Evolutionary conservation across 2,329 filamentous ascomycete species (phyloP), one percentile per base, ranked within the genome.

Genomic region (Arthrobotrys musiformis): DNA sequence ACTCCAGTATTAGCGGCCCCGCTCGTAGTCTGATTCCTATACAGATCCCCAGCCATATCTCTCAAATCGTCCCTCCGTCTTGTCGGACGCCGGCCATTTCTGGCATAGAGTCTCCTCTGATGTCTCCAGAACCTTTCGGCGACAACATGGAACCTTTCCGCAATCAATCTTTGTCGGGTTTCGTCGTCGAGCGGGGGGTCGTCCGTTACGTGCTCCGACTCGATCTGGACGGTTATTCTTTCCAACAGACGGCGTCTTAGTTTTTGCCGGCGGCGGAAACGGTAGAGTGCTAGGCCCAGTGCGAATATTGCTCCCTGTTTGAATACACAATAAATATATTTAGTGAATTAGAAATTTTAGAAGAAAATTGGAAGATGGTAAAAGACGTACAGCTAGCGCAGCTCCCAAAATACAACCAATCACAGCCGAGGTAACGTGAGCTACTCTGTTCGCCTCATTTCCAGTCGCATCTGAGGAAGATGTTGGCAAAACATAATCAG

Each of bases 121-220:
- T 77, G 66, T 30, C 73, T 64, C 73, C 73, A 77, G 61, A 61
- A 77, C 26, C 73, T 64, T 19, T 77, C 73, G 13, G 73, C 73
- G n/a, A 77, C 73, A 33, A 77, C 62, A n/a, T 40, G 33, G 17
- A 77, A 77, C 50, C 73, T 52, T 35, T 77, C 73, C 1, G 73
- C 60, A 52, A 77, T 40, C n/a, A 77, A 26, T 4, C 28, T 26
- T 19, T 70, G 66, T 4, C 73, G 60, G 22, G 73, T 35, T 4
- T 77, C 66, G 8, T 77, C 66, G 42, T 67, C 52, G 5, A 56
- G 26, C 1, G 73, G 73, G 5, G 60, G n/a, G 1, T 40, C 52
- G 44, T 77, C 66, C 13, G 54, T 52, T 30, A 24, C 52, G 35
- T 70, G 73, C 35, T 77, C 73, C 11, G 22, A 26, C 1, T 64